Conservation (phyloP, 1,284 basidiomycete genomes). For the Cutaneotrichosporon mucoides region DNA sequence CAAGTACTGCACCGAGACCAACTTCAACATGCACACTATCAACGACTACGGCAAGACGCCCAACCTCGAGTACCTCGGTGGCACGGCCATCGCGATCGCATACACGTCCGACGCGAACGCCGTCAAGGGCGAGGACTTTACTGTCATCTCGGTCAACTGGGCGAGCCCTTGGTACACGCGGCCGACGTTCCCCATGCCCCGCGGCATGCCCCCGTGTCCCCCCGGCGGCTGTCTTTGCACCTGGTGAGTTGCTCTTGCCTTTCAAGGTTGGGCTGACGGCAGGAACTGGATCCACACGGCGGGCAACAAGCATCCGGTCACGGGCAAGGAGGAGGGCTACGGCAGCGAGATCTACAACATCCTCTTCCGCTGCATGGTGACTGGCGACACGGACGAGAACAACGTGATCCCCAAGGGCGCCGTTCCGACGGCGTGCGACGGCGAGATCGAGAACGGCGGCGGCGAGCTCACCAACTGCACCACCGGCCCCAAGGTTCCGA, state of each 20-base stretch:
- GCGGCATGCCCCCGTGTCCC: slow-evolving; percentile 63
- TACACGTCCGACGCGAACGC: slow-evolving; percentile 6
- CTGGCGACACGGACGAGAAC: slow-evolving; percentile 40
- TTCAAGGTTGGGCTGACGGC: no score
- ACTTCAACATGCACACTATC: not conserved
- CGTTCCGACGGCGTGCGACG: slow-evolving; percentile 21
- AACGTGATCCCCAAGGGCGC: slow-evolving; percentile 42
- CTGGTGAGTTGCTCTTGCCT: no score
- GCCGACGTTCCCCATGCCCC: not conserved
- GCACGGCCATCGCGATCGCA: slow-evolving; percentile 13
- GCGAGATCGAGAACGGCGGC: slow-evolving; percentile 40
- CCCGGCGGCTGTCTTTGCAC: slow-evolving; percentile 63
- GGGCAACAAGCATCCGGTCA: slow-evolving; percentile 31
- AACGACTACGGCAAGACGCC: not conserved
- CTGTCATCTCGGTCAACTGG: slow-evolving; percentile 66
- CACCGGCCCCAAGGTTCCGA: slow-evolving; percentile 25
- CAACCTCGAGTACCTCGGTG: slow-evolving; percentile 3
- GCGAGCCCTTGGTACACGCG: slow-evolving; percentile 24
- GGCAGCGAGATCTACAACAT: slow-evolving; percentile 58
- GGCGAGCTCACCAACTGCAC: slow-evolving; percentile 32
- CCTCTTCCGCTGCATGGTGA: slow-evolving; percentile 66
- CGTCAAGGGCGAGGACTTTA: slow-evolving; percentile 62
- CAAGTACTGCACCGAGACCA: no score
- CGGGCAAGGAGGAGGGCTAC: slow-evolving; percentile 44
- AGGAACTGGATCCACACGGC: slow-evolving; percentile 35